phyloP scores from a whole-genome alignment of 495 filamentous ascomycete species.

The Penicillium manginii region DNA sequence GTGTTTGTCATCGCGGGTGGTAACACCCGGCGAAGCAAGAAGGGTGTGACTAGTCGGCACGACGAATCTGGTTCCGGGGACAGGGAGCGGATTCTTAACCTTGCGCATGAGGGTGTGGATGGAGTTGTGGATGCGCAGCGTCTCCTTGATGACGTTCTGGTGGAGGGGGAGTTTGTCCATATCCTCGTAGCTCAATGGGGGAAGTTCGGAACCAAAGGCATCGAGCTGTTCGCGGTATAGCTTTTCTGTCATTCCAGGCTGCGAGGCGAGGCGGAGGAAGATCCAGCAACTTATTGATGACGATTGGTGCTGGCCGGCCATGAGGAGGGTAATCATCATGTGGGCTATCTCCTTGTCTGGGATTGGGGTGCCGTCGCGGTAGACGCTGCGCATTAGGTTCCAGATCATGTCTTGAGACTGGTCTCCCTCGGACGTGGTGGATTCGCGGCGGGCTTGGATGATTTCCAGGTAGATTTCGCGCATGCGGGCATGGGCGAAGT shows the following conservation, averaged over 20 bases:
- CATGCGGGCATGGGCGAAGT: conserved; percentile 74
- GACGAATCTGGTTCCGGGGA: conserved; percentile 77
- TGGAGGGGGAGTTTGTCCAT: conserved; percentile 72
- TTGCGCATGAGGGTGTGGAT: conserved; percentile 87
- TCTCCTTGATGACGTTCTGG: conserved; percentile 76
- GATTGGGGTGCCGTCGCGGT: conserved; percentile 71
- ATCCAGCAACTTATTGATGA: conserved; percentile 83
- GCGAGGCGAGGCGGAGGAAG: conserved; percentile 73
- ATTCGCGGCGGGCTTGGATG: conserved; percentile 65
- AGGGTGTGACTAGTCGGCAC: conserved; percentile 77
- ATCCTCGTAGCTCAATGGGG: conserved; percentile 66
- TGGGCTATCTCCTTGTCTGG: conserved; percentile 84
- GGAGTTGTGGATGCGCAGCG: conserved; percentile 76
- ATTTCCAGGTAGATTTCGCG: conserved; percentile 78
- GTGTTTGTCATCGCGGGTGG: conserved; percentile 66
- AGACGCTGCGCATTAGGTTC: conserved; percentile 78
- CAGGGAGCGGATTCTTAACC: conserved; percentile 77
- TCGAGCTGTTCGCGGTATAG: conserved; percentile 74
- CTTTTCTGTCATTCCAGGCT: conserved; percentile 72
- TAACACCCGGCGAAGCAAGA: conserved; percentile 81
- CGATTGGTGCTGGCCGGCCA: conserved; percentile 89
- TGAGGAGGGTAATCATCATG: conserved; percentile 89
- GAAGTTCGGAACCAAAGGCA: conserved; percentile 63
- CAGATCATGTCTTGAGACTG: conserved; percentile 71
- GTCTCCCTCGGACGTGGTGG: conserved; percentile 33